Conservation (phyloP, 176 grass and related monocot genomes). For the Carex cristatella region DNA sequence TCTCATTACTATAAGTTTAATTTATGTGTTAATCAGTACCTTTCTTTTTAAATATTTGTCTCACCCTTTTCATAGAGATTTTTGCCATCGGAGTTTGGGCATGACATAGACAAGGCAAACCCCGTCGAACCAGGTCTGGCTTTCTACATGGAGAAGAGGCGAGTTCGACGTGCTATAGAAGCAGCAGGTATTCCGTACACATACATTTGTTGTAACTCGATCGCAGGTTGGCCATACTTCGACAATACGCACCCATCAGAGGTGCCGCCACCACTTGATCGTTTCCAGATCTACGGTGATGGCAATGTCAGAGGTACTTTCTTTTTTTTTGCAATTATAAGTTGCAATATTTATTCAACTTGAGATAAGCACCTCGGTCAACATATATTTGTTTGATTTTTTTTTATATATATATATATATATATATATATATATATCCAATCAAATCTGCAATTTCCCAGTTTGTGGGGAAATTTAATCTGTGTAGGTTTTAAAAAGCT, state of each 20-base stretch:
- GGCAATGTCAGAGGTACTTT: conserved; percentile 44
- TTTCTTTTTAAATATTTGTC: background rate
- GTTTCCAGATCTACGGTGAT: conserved; percentile 72
- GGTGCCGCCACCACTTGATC: conserved; percentile 51
- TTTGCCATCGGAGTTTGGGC: conserved; percentile 74
- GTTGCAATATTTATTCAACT: background rate
- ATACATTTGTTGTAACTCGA: conserved; percentile 81
- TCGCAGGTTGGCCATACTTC: conserved; percentile 71
- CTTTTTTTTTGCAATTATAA: background rate
- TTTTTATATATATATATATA: too few relatives aligned
- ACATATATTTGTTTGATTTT: background rate
- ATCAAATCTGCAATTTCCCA: background rate
- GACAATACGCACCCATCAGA: conserved; percentile 64
- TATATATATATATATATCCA: background rate
- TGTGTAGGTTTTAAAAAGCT: background rate
- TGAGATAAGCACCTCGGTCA: background rate
- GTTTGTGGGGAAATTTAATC: background rate
- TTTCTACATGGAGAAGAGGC: conserved; percentile 57
- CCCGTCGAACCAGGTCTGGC: conserved; percentile 48
- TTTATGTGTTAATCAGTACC: background rate
- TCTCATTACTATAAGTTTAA: background rate
- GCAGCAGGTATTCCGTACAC: conserved; percentile 53
- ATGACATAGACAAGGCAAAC: conserved; percentile 70
- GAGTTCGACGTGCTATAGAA: conserved; percentile 48
- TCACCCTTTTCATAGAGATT: conserved; percentile 27